Evolutionary conservation across 2,329 filamentous ascomycete species (phyloP).

Genomic region (Sclerotinia trifoliorum): DNA sequence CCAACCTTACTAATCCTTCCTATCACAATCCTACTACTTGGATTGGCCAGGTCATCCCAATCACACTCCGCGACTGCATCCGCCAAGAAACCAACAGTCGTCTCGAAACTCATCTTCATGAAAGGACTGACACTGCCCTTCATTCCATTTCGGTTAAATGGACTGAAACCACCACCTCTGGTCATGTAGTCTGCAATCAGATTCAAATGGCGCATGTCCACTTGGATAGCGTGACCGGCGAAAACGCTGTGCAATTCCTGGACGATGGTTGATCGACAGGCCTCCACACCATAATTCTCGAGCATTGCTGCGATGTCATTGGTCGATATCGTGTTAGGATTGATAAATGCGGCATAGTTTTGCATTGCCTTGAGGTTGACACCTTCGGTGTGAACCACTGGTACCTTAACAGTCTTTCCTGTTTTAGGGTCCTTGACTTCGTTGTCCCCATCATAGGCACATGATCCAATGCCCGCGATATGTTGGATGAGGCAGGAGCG

Average conservation of each 20-base stretch:
- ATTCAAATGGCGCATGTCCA: constrained; percentile 89
- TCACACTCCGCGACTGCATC: constrained; percentile 90
- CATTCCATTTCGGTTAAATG: constrained; percentile 90
- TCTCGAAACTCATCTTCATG: constrained; percentile 99
- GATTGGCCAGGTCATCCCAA: constrained; percentile 82
- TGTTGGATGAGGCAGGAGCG: constrained; percentile 81
- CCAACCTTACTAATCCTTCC: constrained; percentile 80
- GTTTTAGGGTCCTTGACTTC: constrained; percentile 49
- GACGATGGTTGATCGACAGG: constrained; percentile 82
- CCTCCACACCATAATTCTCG: constrained; percentile 86
- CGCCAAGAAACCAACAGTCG: constrained; percentile 87
- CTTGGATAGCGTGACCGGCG: constrained; percentile 83
- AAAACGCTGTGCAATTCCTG: constrained; percentile 85
- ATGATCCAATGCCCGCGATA: constrained; percentile 72
- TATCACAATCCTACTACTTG: constrained; percentile 84
- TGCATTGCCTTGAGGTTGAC: constrained; percentile 92
- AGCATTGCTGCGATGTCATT: constrained; percentile 92
- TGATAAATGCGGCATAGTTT: constrained; percentile 78
- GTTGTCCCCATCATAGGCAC: constrained; percentile 64
- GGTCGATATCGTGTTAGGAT: constrained; percentile 81
- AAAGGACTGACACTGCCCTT: constrained; percentile 84
- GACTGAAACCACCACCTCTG: constrained; percentile 80
- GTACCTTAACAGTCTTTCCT: constrained; percentile 50
- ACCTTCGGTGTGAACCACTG: constrained; percentile 73
- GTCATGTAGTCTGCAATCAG: constrained; percentile 98